Base-by-base conservation (phyloP, 805 yeast genomes). In the Metschnikowia kunwiensis region DNA sequence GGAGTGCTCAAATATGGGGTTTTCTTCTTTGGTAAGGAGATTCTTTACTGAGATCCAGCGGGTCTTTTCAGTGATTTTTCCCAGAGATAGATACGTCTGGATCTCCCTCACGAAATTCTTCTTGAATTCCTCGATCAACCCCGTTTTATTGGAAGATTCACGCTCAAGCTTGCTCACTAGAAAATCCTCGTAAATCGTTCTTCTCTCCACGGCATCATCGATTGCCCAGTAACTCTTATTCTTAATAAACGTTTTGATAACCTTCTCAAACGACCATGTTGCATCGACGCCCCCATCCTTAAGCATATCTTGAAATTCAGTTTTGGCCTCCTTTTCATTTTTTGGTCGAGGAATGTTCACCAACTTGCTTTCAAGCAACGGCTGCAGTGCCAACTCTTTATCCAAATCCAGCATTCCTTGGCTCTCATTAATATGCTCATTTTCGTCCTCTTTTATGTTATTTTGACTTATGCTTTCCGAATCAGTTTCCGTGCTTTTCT, bases 211-310 rank as follows among this genome's bases (percentile, higher is more conserved):
- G 0, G 95, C 72, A 51, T 82, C 85, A 5, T 66, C 60, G 2
- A 86, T 58, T 5, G 68, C 58, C 89, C 91, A 84, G 51, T 85
- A 88, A 11, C 79, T 63, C 2, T 80, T 75, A 45, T 82, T 80
- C 3, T 51, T 54, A 12, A 82, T 70, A 39, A 82, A 74, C 12
- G 61, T 59, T 15, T 75, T 71, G 60, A 87, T 77, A 1, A 84
- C 82, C 39, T 66, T 66, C 32, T 72, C 76, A 57, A 86, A 86
- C 0, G 93, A 72, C 89, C 91, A 84, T 0, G 82, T 73, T 0
- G 83, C 72, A 54, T 82, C 88, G 3, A 87, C 86, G 6, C 69
- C 60, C 24, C 72, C 58, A 1, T 72, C 76, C 22, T 61, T 56
- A 7, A 88, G 61, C 72, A 87, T 65, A 2, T 63, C 55, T 12